Conservation (phyloP, 495 filamentous ascomycete genomes). For the Pseudevernia furfuracea region DNA sequence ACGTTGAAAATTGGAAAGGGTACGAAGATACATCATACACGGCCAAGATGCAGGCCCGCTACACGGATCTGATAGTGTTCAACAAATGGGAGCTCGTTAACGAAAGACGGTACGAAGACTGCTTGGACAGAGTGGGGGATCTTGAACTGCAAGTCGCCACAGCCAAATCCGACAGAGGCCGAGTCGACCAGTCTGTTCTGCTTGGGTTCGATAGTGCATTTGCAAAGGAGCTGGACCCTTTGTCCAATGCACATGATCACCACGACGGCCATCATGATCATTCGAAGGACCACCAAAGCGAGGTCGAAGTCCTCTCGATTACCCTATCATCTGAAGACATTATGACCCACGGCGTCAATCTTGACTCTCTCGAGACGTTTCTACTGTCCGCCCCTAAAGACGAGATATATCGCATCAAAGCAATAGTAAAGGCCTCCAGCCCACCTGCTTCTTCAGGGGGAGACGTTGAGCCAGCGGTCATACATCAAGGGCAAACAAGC, state of each 20-base stretch:
- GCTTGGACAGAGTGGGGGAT: constrained; percentile 76
- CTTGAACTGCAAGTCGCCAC: constrained; percentile 64
- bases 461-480: constrained; percentile 28
- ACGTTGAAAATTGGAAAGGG: constrained; percentile 95
- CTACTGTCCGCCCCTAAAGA: constrained; percentile 71
- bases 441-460: constrained; percentile 55
- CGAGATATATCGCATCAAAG: constrained; percentile 93
- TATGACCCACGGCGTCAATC: constrained; percentile 45
- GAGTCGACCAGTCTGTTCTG: constrained; percentile 66
- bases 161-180: constrained; percentile 71
- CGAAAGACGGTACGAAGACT: constrained; percentile 71
- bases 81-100: constrained; percentile 86
- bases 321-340: constrained; percentile 44
- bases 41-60: constrained; percentile 75
- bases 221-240: constrained; percentile 48
- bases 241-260: constrained; percentile 20
- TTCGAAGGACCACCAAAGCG: constrained; percentile 57
- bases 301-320: constrained; percentile 84
- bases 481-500: constrained; percentile 25
- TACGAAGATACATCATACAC: constrained; percentile 89
- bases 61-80: constrained; percentile 87
- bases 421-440: constrained; percentile 55
- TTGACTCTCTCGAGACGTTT: constrained; percentile 55
- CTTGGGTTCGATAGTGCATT: constrained; percentile 81
- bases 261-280: constrained; percentile 38